phyloP scores from a whole-genome alignment of 2,329 filamentous ascomycete genomes.

The Aspergillus sp. region DNA sequence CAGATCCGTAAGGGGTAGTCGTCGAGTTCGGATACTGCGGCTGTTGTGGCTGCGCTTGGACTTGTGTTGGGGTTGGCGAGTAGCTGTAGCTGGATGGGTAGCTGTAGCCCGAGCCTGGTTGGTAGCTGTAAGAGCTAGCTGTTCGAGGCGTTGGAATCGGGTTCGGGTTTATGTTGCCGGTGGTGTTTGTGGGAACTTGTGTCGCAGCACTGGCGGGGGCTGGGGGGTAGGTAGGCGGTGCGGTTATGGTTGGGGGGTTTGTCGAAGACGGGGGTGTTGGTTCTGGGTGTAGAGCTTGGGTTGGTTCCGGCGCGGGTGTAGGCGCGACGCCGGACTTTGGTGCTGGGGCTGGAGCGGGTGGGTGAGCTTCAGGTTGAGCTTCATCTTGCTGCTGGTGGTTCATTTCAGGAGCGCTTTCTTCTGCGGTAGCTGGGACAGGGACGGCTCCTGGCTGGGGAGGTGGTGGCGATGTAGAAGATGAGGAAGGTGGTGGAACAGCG shows the following conservation, averaged over 20 bases:
- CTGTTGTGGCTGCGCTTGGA: too few species aligned
- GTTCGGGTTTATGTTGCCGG: neutral
- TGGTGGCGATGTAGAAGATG: conserved; percentile 35
- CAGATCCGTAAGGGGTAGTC: conserved; percentile 23
- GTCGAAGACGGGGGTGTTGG: conserved; percentile 2
- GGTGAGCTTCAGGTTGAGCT: conserved; percentile 9
- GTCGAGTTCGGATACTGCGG: neutral
- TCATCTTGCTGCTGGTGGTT: neutral
- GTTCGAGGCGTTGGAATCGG: neutral
- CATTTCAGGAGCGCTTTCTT: neutral
- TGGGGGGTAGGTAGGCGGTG: conserved; percentile 23
- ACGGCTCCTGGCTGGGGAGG: conserved; percentile 40
- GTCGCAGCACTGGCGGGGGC: neutral
- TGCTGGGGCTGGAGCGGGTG: conserved; percentile 15
- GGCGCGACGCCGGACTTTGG: neutral
- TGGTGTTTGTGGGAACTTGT: neutral
- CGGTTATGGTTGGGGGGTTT: neutral
- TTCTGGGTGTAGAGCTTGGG: conserved; percentile 37
- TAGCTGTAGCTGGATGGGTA: conserved; percentile 7
- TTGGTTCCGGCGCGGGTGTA: neutral
- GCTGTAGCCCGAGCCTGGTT: neutral
- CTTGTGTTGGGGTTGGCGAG: conserved; percentile 19
- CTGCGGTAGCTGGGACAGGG: conserved; percentile 16
- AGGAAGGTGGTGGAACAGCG: conserved; percentile 24
- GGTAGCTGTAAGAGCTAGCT: neutral